A percentile compares a stretch with the other conserved stretches of the same genome.
Evolutionary conservation across 257 asterid species (phyloP).

Genomic region (Misopates orontium): DNA sequence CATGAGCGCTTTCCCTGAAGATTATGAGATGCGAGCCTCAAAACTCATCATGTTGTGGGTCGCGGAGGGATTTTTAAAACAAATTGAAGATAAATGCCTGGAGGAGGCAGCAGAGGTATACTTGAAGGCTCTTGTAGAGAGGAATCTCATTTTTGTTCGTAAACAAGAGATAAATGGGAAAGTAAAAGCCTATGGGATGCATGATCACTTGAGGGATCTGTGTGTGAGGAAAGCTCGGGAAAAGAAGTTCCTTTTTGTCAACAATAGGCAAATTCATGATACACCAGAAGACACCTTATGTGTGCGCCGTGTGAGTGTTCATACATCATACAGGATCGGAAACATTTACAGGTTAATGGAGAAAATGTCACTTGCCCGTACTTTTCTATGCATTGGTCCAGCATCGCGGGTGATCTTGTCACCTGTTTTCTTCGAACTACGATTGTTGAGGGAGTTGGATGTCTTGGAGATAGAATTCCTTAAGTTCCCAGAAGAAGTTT

Average conservation of each 20-base stretch:
- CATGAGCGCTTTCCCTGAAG: conserved; percentile 1
- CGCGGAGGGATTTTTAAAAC: not conserved
- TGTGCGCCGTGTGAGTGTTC: conserved; percentile 1
- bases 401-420: no score
- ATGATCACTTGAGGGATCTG: conserved; percentile 9
- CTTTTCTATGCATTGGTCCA: not conserved
- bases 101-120: conserved; percentile 11
- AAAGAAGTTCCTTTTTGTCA: conserved; percentile 2
- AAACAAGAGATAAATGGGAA: not conserved
- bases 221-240: conserved; percentile 12
- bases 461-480: conserved; percentile 6
- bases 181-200: not conserved
- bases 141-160: conserved; percentile 10
- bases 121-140: conserved; percentile 1
- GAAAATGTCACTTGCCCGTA: not conserved
- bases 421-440: no score
- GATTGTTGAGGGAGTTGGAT: not conserved
- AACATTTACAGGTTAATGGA: not conserved
- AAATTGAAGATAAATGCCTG: not conserved
- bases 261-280: not conserved
- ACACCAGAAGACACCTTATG: not conserved
- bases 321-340: not conserved
- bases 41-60: not conserved
- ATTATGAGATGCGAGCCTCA: not conserved
- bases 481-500: not conserved